Evolutionary conservation across 1,284 basidiomycete genomes (phyloP), one percentile per base, ranked within the genome.

Genomic region (Heterobasidion occidentale): DNA sequence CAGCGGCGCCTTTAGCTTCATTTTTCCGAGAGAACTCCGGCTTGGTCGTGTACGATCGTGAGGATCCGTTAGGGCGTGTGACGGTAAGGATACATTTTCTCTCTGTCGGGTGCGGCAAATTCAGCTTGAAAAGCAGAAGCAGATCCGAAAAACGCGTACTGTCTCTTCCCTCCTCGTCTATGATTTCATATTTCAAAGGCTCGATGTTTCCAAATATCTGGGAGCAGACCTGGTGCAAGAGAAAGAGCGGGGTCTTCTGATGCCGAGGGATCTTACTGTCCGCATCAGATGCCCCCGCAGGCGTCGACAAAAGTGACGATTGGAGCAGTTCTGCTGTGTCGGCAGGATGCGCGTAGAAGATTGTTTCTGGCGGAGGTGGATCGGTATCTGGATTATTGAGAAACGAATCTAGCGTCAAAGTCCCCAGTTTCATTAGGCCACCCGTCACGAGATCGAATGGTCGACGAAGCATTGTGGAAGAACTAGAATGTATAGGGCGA

Each of bases 31-130:
- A 48, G 58, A 75, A 79, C 3, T 66, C 58, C 7, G 73, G 66
- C 35, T 75, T 71, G 0, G 80, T 79, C 17, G 74, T 71, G 67
- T 83, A 86, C 0, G 77, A 77, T 46, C 82, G 72, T 2, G 67
- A 67, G 2, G 67, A 58, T 9, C 80, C 82, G 36, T 77, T 73
- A 0, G 81, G 81, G 33, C 77, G 77, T 1, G 72, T 77, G 54
- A 86, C 77, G 1, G 80, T 83, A 45, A 86, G 64, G 52, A 81
- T 79, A 62, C 82, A 84, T 53, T 77, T 76, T 62, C 78, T 81
- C 55, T 64, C 83, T 85, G 63, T 12, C 17, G 33, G 44, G 9
- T 53, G 20, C 53, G 15, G 35, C 34, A 8, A 19, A 36, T 20
- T 20, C 36, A 36, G 35, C 15, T 34, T 14, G 3, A 4, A 12